Percentiles rank a stretch among this genome's conserved stretches.
Conservation (phyloP, 106 monocot species). For the Platanthera guangdongensis region DNA sequence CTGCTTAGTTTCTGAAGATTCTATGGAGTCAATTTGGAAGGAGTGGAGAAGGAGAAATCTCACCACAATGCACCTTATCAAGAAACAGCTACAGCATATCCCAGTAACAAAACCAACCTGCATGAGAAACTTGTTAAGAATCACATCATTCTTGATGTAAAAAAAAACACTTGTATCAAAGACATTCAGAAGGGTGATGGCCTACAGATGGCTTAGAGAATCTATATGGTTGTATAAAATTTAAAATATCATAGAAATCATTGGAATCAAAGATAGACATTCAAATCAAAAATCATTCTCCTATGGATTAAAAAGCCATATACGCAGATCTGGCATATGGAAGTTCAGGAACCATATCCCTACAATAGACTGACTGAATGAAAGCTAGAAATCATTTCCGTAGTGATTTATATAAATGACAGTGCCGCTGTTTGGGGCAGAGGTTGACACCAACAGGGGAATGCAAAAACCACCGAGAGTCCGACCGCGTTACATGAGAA, state of each 20-base stretch:
- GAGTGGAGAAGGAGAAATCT: conserved; percentile 4
- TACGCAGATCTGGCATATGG: neutral
- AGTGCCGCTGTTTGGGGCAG: no score
- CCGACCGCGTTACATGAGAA: no score
- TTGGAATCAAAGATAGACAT: neutral
- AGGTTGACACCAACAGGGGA: no score
- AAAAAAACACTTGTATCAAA: neutral
- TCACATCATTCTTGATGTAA: neutral
- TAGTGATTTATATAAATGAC: neutral
- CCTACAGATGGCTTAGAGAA: no score
- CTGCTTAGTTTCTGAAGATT: neutral
- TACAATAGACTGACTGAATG: neutral
- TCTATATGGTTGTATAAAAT: no score
- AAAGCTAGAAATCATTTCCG: neutral
- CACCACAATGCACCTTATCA: conserved; percentile 54
- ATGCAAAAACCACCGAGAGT: no score
- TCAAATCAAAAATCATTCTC: neutral
- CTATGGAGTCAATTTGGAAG: neutral
- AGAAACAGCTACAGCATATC: conserved; percentile 57
- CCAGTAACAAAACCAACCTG: conserved; percentile 53
- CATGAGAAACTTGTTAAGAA: neutral
- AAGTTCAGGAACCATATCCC: neutral
- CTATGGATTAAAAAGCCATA: neutral
- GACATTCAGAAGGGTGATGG: no score
- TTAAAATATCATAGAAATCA: neutral